Base-by-base conservation (phyloP, 805 yeast genomes). In the Candida vaughaniae region DNA sequence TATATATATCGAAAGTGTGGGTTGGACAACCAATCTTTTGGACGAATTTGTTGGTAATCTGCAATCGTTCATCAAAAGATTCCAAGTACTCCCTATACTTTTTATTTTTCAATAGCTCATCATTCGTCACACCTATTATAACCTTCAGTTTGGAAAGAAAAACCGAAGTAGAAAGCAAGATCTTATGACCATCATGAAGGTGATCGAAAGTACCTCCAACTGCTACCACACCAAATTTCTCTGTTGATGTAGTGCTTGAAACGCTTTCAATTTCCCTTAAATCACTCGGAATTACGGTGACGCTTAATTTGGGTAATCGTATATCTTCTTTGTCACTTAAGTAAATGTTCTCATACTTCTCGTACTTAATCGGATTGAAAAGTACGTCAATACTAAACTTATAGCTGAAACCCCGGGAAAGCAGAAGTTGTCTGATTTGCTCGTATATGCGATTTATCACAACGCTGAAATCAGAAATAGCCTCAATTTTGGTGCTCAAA, bases 191-290 rank as follows among this genome's bases (percentile, higher is more conserved):
- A 53, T 85, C 95, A 51, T 93, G 99, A 25, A 93, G 55, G 61
- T 93, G 98, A 55, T 93, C 99, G 64, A 93, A 93, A 0, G 99
- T 93, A 0, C 99, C 99, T 0, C 99, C 99, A 1, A 91, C 80
- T 0, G 96, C 91, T 6, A 49, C 54, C 5, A 70, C 27, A 18
- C 27, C 29, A 19, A 20, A 36, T 6, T 18, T 20, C 7, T 29
- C 33, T n/a, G 17, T 11, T 6, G 19, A n/a, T 22, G 5, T 27
- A 14, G 9, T 23, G 14, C 5, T 8, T 5, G 16, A 11, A n/a
- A 10, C 16, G 7, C 12, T 6, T 5, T 9, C 6, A 15, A 27
- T 15, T 14, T 6, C 18, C 30, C 9, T 31, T 14, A 31, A 11
- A 11, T 32, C 29, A 17, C 22, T 25, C 14, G 28, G 33, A 5